Conservation (phyloP, 768 basidiomycete genomes). For the Serendipita sp. region DNA sequence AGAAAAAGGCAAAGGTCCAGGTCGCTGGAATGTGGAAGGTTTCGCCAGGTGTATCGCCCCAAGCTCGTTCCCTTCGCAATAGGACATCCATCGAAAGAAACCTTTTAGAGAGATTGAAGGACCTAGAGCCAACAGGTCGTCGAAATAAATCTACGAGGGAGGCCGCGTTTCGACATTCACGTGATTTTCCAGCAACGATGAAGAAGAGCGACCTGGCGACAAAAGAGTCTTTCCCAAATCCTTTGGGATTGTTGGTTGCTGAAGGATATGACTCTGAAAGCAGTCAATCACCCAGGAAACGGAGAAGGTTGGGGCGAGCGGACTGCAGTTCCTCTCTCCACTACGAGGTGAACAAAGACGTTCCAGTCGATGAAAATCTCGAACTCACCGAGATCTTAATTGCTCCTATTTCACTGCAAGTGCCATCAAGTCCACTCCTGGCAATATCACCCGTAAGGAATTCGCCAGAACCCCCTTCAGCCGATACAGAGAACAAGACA, state of each 20-base stretch:
- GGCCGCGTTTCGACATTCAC: too few relatives aligned
- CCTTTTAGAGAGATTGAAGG: constrained; percentile 14
- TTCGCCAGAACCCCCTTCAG: not conserved
- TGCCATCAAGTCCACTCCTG: too few relatives aligned
- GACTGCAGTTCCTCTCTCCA: not conserved
- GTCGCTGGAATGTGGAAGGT: constrained; percentile 24
- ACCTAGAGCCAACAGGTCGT: not conserved
- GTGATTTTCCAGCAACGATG: too few relatives aligned
- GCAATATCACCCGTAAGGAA: not conserved
- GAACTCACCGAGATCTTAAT: too few relatives aligned
- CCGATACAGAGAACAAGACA: not conserved
- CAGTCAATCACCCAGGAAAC: not conserved
- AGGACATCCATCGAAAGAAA: constrained; percentile 24
- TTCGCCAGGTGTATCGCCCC: constrained; percentile 24
- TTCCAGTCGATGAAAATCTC: too few relatives aligned
- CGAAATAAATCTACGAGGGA: too few relatives aligned
- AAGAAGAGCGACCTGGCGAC: not conserved
- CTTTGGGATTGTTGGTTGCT: not conserved
- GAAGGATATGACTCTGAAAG: not conserved
- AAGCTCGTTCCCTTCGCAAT: constrained; percentile 20
- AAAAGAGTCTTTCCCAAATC: not conserved
- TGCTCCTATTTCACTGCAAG: too few relatives aligned
- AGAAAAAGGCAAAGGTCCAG: constrained; percentile 39
- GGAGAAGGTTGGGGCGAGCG: not conserved
- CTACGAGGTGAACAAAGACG: too few relatives aligned